Evolutionary conservation across 306 rosid species (phyloP), one percentile per base, ranked within the genome.

Genomic region (Cucurbita argyrosperma): DNA sequence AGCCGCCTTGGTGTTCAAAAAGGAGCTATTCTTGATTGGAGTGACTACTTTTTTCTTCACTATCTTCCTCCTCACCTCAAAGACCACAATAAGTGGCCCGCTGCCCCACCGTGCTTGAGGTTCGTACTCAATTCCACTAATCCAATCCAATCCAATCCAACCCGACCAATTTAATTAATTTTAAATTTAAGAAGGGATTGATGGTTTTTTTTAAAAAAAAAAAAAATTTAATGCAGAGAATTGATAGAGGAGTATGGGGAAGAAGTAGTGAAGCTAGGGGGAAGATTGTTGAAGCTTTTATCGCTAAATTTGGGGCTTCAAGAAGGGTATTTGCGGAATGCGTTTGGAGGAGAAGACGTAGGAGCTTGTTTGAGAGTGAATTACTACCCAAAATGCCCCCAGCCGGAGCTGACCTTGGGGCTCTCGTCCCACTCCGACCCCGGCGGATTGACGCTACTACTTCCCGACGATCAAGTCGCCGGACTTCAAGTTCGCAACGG

Each of bases 11-110:
- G 96, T 1, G 67, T 92, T 18, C 79, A 89, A 39, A 89, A 83
- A 55, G 96, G 89, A n/a, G 96, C 96, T 54, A 80, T 88, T 84
- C 93, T 92, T 58, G 97, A 92, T 70, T 92, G 96, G 97, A 88
- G 96, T 73, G 97, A 92, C 68, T 92, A 92, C 54, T 92, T 87
- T 42, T 92, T 26, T 73, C 96, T 92, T 68, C 97, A 92, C 74
- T 88, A 74, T 52, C 94, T 86, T 72, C 97, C 97, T 3, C 58
- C 79, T 16, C 42, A 40, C 0, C 76, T 92, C 77, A 92, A 89
- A 77, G 93, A 86, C 58, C 58, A 76, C 30, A 80, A 81, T 50
- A 92, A 86, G 46, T 92, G 97, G 97, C 97, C 97, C 21, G 16
- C 80, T 45, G 63, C 38, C 2, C 94, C 90, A 5, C 45, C 59